Evolutionary conservation across 2,329 filamentous ascomycete species (phyloP).

Genomic region (Beauveria asiatica): DNA sequence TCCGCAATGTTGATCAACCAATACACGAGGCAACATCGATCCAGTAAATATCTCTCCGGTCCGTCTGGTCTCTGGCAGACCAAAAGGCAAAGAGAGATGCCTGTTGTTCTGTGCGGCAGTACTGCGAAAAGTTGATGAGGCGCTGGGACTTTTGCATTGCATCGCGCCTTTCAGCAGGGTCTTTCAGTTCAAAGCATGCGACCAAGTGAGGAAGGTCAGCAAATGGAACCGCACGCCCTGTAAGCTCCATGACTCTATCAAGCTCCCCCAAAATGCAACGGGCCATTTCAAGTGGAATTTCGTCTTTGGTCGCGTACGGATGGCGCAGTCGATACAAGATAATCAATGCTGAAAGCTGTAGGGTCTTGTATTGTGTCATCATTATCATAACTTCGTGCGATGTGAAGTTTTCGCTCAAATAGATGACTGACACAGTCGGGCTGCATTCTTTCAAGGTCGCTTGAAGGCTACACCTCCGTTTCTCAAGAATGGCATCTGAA

Average conservation of each 20-base stretch:
- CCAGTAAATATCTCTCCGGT: constrained; percentile 4
- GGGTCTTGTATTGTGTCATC: background rate
- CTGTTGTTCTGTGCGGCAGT: constrained; percentile 5
- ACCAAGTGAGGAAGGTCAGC: constrained; percentile 8
- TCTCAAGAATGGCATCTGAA: background rate
- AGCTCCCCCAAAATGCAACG: constrained; percentile 5
- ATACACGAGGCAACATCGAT: constrained; percentile 1
- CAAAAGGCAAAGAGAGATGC: constrained; percentile 8
- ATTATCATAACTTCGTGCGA: constrained; percentile 5
- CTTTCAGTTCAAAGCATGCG: constrained; percentile 9
- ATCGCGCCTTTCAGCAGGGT: background rate
- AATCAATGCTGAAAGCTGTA: constrained; percentile 4
- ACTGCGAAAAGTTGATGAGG: constrained; percentile 11
- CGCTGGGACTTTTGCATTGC: background rate
- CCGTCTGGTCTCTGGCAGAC: background rate
- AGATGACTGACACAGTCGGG: background rate
- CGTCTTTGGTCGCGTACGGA: constrained; percentile 4
- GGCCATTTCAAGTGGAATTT: background rate
- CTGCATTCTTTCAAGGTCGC: background rate
- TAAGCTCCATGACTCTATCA: constrained; percentile 1
- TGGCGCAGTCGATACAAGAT: constrained; percentile 8
- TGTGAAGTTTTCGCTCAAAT: background rate
- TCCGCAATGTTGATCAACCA: background rate
- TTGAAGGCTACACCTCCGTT: background rate
- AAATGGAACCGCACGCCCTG: constrained; percentile 11